These are phyloP conservation scores for Talaromyces albobiverticillius DNA, from an alignment of 2,329 filamentous ascomycete species.

Conservation along the genomic window DNA sequence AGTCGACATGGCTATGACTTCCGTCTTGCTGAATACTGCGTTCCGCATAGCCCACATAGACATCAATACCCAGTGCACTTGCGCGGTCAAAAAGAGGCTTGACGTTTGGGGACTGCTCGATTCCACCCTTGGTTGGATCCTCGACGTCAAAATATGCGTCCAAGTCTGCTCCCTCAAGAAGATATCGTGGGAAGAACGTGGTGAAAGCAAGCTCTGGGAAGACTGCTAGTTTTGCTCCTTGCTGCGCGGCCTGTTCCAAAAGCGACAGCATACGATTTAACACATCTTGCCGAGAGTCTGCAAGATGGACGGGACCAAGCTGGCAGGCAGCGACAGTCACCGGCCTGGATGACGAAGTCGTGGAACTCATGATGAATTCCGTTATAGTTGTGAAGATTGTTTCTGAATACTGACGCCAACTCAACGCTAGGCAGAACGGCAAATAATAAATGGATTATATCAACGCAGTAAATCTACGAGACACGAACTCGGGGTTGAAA, in stretches of 20 bases:
- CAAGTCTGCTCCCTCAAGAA: conserved; percentile 44
- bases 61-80: conserved; percentile 47
- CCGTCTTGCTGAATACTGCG: conserved; percentile 37
- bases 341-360: conserved; percentile 8
- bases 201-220: conserved; percentile 57
- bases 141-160: conserved; percentile 53
- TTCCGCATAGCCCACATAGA: conserved; percentile 55
- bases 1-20: conserved; percentile 39
- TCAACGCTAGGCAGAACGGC: background rate
- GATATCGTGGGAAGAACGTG: conserved; percentile 56
- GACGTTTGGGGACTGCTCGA: conserved; percentile 41
- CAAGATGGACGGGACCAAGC: conserved; percentile 48
- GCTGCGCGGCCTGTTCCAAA: conserved; percentile 44
- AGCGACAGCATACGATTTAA: conserved; percentile 51
- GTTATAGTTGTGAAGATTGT: conserved; percentile 2
- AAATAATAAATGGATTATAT: conserved; percentile 5
- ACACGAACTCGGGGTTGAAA: conserved; percentile 7
- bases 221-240: conserved; percentile 50
- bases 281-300: conserved; percentile 41
- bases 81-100: conserved; percentile 51
- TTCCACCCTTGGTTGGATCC: conserved; percentile 22
- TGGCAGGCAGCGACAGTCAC: conserved; percentile 48
- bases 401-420: conserved; percentile 1
- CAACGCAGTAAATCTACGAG: conserved; percentile 1
- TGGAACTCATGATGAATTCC: conserved; percentile 9